Conservation (phyloP, 345 rosid species). For the Rubroshorea leprosula region DNA sequence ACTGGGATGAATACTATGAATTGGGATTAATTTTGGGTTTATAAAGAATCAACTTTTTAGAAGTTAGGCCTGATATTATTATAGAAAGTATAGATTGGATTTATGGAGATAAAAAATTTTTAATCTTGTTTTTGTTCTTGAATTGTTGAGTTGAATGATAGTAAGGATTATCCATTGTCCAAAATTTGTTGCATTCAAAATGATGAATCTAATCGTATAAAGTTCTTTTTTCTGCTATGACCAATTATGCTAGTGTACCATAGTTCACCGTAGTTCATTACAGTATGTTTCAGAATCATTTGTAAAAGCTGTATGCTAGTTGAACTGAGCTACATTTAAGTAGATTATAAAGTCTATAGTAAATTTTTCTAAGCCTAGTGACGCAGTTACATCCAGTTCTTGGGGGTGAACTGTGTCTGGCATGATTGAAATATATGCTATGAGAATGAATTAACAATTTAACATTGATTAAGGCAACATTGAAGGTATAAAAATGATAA, state of each 20-base stretch:
- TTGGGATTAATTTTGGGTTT: background rate
- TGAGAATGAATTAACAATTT: too few relatives aligned
- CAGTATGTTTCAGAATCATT: background rate
- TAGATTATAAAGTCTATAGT: background rate
- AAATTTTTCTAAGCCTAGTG: background rate
- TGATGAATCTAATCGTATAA: too few relatives aligned
- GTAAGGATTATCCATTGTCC: too few relatives aligned
- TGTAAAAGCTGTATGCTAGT: background rate
- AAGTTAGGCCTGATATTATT: background rate
- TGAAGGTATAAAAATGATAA: background rate
- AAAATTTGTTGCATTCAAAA: too few relatives aligned
- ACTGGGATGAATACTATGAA: background rate
- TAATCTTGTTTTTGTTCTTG: background rate
- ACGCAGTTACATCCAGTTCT: too few relatives aligned
- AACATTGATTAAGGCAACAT: background rate
- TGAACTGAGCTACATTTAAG: background rate
- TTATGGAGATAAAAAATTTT: background rate
- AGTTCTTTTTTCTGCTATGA: background rate
- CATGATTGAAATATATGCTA: too few relatives aligned
- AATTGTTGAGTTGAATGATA: background rate
- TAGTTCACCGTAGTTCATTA: background rate
- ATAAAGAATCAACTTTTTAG: background rate
- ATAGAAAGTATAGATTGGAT: background rate
- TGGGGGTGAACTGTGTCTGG: background rate
- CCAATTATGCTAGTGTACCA: background rate